Conservation (phyloP, 345 rosid species). For the Lepidium aucheri region DNA sequence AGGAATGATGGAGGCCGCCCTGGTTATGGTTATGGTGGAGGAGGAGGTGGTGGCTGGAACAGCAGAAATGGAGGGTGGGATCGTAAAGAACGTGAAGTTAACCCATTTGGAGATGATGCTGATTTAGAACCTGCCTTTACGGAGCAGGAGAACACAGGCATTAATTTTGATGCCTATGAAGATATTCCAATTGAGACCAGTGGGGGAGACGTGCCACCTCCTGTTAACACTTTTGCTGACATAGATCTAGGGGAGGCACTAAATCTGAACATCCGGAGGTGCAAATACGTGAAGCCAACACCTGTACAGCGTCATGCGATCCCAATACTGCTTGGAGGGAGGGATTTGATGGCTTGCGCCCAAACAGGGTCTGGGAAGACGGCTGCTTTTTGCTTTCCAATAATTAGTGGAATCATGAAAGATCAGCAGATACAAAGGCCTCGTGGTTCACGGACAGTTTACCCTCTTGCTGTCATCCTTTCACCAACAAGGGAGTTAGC, state of each 20-base stretch:
- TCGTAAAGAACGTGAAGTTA: conserved; percentile 72
- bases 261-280: conserved; percentile 76
- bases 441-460: conserved; percentile 81
- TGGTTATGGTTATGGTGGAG: conserved; percentile 23
- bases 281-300: conserved; percentile 96
- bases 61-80: conserved; percentile 75
- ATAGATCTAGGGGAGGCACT: conserved; percentile 90
- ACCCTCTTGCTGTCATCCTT: conserved; percentile 90
- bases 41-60: conserved; percentile 57
- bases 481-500: conserved; percentile 98
- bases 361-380: conserved; percentile 99
- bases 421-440: conserved; percentile 63
- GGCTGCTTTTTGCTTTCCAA: conserved; percentile 97
- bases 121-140: conserved; percentile 34
- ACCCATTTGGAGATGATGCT: conserved; percentile 75
- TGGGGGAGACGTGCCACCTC: conserved; percentile 86
- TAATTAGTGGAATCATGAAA: conserved; percentile 87
- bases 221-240: conserved; percentile 91
- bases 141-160: conserved; percentile 75
- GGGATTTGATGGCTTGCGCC: conserved; percentile 99
- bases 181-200: conserved; percentile 97
- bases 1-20: conserved; percentile 26
- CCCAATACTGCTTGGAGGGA: conserved; percentile 67
- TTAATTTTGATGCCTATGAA: conserved; percentile 95
- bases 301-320: conserved; percentile 94